phyloP scores from a whole-genome alignment of 768 basidiomycete species.

The Mycena latifolia region DNA sequence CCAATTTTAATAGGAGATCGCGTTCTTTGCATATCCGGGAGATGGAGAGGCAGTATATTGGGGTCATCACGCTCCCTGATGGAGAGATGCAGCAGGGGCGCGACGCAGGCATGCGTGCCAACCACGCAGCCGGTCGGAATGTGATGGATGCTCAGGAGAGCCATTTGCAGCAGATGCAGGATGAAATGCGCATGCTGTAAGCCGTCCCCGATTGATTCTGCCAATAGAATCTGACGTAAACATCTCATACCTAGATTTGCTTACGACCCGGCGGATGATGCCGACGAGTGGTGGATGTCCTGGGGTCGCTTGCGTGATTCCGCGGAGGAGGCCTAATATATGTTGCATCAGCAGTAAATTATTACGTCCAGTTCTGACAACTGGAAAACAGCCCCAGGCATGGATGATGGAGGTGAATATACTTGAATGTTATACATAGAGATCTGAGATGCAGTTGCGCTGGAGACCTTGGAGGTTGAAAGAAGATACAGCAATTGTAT shows the following conservation, averaged over 20 bases:
- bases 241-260: neutral
- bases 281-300: conserved; percentile 27
- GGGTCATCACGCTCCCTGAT: conserved; percentile 17
- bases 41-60: conserved; percentile 1
- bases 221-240: no score
- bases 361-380: no score
- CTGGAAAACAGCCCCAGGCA: no score
- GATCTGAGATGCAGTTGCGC: no score
- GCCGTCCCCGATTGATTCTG: no score
- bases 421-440: no score
- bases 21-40: conserved; percentile 15
- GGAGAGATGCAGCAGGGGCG: conserved; percentile 13
- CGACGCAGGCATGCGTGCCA: conserved; percentile 24
- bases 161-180: conserved; percentile 14
- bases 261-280: conserved; percentile 23
- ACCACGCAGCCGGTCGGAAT: conserved; percentile 21
- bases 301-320: conserved; percentile 21
- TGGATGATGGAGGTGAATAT: no score
- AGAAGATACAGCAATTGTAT: no score
- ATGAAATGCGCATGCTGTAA: conserved; percentile 26
- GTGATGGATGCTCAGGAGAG: conserved; percentile 1
- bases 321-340: no score
- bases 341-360: no score
- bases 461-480: no score
- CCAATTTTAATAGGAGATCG: no score